Evolutionary conservation across 192 early-diverging fungal species (phyloP), one percentile per base, ranked within the genome.

Genomic region (Kappamyces sp.): DNA sequence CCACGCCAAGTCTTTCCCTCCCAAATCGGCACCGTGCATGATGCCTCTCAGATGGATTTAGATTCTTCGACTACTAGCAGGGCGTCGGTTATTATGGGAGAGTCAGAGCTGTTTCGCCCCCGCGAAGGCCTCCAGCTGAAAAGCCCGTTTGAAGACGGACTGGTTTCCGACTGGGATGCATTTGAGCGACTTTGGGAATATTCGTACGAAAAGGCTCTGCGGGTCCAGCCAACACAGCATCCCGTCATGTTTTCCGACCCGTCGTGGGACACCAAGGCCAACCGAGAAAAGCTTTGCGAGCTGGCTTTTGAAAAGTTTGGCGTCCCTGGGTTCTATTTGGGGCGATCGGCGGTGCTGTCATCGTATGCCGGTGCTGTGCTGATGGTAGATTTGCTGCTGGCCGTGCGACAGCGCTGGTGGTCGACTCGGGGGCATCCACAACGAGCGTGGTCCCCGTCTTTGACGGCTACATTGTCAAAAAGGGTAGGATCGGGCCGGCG

Each of bases 401-500:
- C 34, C 71, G 80, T 45, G 77, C 89, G 37, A 93, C 89, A 14
- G 91, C 87, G 4, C 74, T 99, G 22, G 90, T 99, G 33, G 63
- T 99, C 47, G 93, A 96, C 65, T 93, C 89, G 34, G 96, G 96
- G 9, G 91, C 86, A 62, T 75, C 84, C 37, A 84, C 75, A 48
- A 90, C 91, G 1, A 95, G 90, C 59, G 92, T 85, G 4, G 87
- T 91, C 2, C 93, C 96, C n/a, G 96, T 99, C 9, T 88, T 86
- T 63, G 96, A 99, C 64, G 96, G 96, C 35, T 98, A 86, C 66
- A 91, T 93, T 12, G 67, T 99, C 41, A 93, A 91, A 63, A 95
- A 96, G 72, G 89, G 86, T 66, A 48, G 57, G 45, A 46, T 22
- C 30, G 1, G n/a, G 7, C 33, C 15, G 37, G 5, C 41, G 34